These are phyloP conservation scores for Ganoderma boninense DNA, from an alignment of 1,284 basidiomycete species.

Conservation along the genomic window DNA sequence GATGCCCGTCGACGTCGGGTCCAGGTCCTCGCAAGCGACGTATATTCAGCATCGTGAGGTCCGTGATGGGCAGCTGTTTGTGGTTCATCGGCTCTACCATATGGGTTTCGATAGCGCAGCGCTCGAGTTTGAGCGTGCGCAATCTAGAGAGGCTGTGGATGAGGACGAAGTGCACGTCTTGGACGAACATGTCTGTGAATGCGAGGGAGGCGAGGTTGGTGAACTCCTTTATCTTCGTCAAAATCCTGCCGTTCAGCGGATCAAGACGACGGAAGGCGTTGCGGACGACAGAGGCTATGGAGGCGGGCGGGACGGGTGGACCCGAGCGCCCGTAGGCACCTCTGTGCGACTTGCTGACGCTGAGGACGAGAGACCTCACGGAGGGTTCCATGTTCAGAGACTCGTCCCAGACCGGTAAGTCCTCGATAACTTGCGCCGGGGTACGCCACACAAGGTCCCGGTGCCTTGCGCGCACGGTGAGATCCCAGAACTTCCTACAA, in stretches of 20 bases:
- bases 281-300: not conserved
- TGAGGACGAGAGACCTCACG: conserved; percentile 36
- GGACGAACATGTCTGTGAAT: conserved; percentile 44
- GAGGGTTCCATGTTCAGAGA: conserved; percentile 30
- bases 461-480: conserved; percentile 45
- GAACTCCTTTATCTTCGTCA: conserved; percentile 41
- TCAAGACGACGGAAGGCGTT: not conserved
- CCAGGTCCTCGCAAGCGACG: conserved; percentile 26
- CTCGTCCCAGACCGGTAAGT: conserved; percentile 35
- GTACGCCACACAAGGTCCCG: conserved; percentile 46
- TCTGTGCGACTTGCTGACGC: conserved; percentile 34
- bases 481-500: conserved; percentile 40
- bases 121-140: conserved; percentile 45
- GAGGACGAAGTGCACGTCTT: conserved; percentile 42
- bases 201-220: conserved; percentile 43
- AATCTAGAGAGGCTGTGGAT: conserved; percentile 46
- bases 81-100: conserved; percentile 34
- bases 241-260: conserved; percentile 39
- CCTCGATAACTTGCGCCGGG: conserved; percentile 34
- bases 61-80: conserved; percentile 46
- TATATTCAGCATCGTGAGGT: conserved; percentile 44
- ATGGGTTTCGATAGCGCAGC: conserved; percentile 42
- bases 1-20: conserved; percentile 5
- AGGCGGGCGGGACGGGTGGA: conserved; percentile 21
- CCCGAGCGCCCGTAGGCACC: conserved; percentile 24